Base-by-base conservation (phyloP, 441 rosid species). In the Populus hybrid region DNA sequence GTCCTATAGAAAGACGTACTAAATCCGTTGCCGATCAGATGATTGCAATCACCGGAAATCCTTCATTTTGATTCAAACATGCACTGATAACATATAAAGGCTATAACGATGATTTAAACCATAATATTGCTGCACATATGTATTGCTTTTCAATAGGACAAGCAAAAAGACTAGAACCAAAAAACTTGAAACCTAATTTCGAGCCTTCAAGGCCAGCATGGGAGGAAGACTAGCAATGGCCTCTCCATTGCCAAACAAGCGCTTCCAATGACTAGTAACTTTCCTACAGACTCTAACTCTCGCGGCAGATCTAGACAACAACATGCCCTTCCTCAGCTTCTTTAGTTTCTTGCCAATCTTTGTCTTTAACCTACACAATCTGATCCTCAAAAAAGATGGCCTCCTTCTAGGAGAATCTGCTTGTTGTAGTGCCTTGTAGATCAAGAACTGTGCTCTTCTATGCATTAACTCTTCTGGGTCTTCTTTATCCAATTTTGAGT, bases 381-480 rank as follows among this genome's bases (percentile, higher is more conserved):
- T 89, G 76, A 91, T 35, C 35, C 88, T 78, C 38, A 87, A n/a
- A 76, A 88, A 89, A n/a, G 88, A 88, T 2, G 89, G 69, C 42
- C 80, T 87, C 76, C 83, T 78, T 75, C 59, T 53, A 18, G 61
- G 74, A 24, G 80, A 73, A 34, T 93, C 97, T 1, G 93, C 94
- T 73, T 78, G 82, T 79, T 87, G 87, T 66, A 92, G 72, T 10
- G 76, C 88, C 79, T 89, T 93, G 86, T 90, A 88, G 78, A 93
- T 91, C 91, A 93, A 86, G 87, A 93, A 95, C 84, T 90, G 96
- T 32, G 96, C 94, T 84, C 85, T 75, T 74, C 88, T 75, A 42
- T 84, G 93, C 5, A 69, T 70, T 0, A 85, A 11, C 77, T 92
- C 97, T 77, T 92, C 88, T 0, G 87, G 91, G 79, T 89, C 94